Percentiles rank a stretch among this genome's conserved stretches.
Conservation (phyloP, 495 filamentous ascomycete genomes). For the Aspergillus asperescens region DNA sequence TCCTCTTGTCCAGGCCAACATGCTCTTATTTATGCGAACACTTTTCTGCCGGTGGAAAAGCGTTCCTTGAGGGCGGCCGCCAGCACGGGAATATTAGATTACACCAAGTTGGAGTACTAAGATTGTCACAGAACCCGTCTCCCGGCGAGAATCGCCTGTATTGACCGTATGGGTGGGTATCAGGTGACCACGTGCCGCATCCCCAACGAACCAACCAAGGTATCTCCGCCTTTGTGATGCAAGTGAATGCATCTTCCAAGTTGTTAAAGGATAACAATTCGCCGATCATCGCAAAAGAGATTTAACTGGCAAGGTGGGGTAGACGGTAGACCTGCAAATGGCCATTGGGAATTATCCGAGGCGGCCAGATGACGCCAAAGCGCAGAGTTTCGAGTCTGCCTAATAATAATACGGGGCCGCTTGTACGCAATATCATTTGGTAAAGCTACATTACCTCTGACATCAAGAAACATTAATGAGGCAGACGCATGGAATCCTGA, state of each 20-base stretch:
- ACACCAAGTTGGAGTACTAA: constrained; percentile 7
- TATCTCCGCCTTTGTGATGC: neutral
- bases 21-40: constrained; percentile 9
- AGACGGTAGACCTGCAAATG: constrained; percentile 2
- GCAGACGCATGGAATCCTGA: neutral
- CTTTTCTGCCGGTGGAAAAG: constrained; percentile 28
- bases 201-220: neutral
- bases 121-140: constrained; percentile 1
- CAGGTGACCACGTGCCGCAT: constrained; percentile 3
- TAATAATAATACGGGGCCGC: neutral
- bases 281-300: neutral
- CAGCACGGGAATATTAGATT: constrained; percentile 1
- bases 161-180: constrained; percentile 8
- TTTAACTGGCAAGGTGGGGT: constrained; percentile 8
- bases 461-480: constrained; percentile 2
- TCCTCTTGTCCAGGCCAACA: neutral
- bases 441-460: too few species aligned
- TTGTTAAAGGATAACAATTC: too few species aligned
- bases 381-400: constrained; percentile 3
- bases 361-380: constrained; percentile 7
- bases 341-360: constrained; percentile 1
- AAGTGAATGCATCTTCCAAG: too few species aligned
- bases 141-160: neutral
- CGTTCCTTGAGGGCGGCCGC: constrained; percentile 10
- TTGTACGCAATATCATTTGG: neutral